phyloP scores from a whole-genome alignment of 257 asterid species.

The Scutellaria galericulata region DNA sequence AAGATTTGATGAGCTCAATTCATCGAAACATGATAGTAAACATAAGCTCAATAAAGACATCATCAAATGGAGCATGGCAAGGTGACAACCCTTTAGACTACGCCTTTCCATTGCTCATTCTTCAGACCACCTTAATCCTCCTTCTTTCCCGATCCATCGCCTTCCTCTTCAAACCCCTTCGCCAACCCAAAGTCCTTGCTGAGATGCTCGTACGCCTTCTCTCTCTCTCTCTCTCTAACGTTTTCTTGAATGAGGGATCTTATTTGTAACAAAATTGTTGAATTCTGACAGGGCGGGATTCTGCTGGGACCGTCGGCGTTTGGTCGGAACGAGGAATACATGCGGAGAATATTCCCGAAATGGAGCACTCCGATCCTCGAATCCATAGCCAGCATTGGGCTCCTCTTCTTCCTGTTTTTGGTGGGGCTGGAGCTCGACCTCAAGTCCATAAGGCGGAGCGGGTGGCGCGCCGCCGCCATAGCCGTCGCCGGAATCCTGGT shows the following conservation, averaged over 20 bases:
- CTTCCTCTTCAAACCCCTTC: conserved; percentile 62
- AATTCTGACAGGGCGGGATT: conserved; percentile 53
- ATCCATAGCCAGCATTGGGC: conserved; percentile 59
- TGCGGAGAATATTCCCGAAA: conserved; percentile 53
- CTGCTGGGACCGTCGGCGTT: conserved; percentile 63
- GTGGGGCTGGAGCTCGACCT: conserved; percentile 72
- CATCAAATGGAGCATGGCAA: conserved; percentile 61
- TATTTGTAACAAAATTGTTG: not conserved
- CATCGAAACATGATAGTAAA: conserved; percentile 37
- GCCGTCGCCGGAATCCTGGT: conserved; percentile 62
- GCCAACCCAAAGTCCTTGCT: conserved; percentile 64
- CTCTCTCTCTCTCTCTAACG: not conserved
- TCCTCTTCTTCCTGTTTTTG: conserved; percentile 64
- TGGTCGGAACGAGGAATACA: conserved; percentile 51
- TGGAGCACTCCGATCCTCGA: conserved; percentile 65
- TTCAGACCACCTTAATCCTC: conserved; percentile 53
- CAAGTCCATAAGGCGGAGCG: conserved; percentile 47
- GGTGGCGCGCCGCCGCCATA: conserved; percentile 49
- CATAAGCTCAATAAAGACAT: conserved; percentile 44
- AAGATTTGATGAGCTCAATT: too few relatives aligned
- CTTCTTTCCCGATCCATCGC: conserved; percentile 49
- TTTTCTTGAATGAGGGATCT: too few relatives aligned
- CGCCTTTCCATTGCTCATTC: conserved; percentile 59
- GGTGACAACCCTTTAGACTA: conserved; percentile 60
- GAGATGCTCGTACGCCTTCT: conserved; percentile 51